Evolutionary conservation across 1,284 basidiomycete species (phyloP).

Genomic region (Uromyces viciae-fabae): DNA sequence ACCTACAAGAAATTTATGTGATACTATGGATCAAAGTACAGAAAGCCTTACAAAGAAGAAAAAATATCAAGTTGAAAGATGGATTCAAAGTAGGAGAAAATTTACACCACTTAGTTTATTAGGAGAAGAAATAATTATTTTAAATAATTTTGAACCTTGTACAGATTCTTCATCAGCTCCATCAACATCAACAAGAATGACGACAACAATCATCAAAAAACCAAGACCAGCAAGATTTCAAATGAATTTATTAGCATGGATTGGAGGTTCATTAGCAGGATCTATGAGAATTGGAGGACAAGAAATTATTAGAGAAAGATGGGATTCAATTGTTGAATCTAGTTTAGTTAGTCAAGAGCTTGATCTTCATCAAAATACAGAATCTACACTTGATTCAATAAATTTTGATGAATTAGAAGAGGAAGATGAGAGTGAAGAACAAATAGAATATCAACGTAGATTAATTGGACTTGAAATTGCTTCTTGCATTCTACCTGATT

Average conservation of each 20-base stretch:
- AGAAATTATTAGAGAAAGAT: constrained; percentile 33
- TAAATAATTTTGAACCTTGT: neutral
- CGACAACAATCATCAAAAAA: neutral
- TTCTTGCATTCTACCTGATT: constrained; percentile 32
- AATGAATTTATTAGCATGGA: constrained; percentile 27
- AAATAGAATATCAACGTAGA: constrained; percentile 23
- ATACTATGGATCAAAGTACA: neutral
- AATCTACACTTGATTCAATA: neutral
- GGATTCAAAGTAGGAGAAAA: neutral
- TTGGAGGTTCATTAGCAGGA: constrained; percentile 34
- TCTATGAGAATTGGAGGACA: constrained; percentile 38
- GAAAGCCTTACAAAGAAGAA: neutral
- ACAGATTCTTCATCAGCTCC: neutral
- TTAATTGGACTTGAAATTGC: constrained; percentile 25
- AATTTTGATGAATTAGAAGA: constrained; percentile 19
- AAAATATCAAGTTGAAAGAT: neutral
- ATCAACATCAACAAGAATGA: neutral
- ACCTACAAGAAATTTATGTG: neutral
- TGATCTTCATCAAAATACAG: neutral
- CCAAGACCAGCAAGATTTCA: constrained; percentile 21
- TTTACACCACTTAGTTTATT: neutral
- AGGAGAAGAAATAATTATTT: neutral
- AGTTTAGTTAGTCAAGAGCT: constrained; percentile 25
- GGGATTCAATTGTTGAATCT: constrained; percentile 25
- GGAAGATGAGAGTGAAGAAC: constrained; percentile 22